A percentile compares a stretch with the other conserved stretches of the same genome.
Conservation (phyloP, 177 flowering plant species). For the Viscum album region DNA sequence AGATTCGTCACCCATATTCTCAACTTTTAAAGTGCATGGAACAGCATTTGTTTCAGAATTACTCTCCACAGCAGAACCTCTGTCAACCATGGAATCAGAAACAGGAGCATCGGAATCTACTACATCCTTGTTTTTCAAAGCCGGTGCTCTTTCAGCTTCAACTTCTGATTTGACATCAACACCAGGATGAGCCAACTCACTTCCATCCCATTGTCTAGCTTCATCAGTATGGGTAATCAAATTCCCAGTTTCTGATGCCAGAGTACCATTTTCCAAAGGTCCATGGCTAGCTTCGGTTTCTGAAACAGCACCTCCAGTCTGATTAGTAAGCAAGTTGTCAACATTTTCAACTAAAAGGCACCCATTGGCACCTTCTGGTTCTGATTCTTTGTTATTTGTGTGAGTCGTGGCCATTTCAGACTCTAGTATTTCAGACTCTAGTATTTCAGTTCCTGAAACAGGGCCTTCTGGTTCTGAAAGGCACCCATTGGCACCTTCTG, state of each 20-base stretch:
- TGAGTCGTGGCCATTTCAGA: conserved; percentile 8
- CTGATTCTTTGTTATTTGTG: too few species aligned
- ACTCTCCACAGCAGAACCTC: conserved; percentile 7
- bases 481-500: conserved; percentile 8
- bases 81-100: conserved; percentile 11
- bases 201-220: conserved; percentile 4
- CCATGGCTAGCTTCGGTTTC: not conserved
- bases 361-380: too few species aligned
- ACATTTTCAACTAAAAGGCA: not conserved
- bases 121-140: conserved; percentile 4
- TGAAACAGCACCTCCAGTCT: too few species aligned
- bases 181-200: conserved; percentile 6
- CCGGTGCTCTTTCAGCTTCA: conserved; percentile 15
- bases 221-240: conserved; percentile 9
- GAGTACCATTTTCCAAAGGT: conserved; percentile 9
- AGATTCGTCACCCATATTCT: conserved; percentile 16
- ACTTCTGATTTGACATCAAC: conserved; percentile 21
- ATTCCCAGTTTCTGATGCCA: conserved; percentile 11
- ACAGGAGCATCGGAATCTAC: conserved; percentile 4
- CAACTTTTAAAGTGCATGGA: conserved; percentile 11
- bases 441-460: too few species aligned
- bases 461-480: too few species aligned
- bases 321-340: conserved; percentile 6
- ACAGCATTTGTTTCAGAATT: conserved; percentile 10
- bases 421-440: too few species aligned